These are phyloP conservation scores for Ogataea trehaloabstinens DNA, from an alignment of 805 yeast genomes.

Conservation along the genomic window DNA sequence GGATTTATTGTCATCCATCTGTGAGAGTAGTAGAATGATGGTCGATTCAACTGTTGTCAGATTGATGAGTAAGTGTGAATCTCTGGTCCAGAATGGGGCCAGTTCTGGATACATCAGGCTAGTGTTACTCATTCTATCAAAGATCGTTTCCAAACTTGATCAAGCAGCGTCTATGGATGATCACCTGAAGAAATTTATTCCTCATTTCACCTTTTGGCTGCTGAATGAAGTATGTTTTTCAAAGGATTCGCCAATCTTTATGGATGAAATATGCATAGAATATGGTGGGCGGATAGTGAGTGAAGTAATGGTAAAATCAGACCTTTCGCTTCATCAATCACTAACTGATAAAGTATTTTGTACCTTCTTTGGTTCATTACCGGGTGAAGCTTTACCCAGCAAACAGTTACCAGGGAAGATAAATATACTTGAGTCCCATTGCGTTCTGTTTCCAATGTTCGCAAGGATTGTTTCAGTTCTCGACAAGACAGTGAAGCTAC, in stretches of 20 bases:
- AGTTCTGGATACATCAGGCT: conserved; percentile 22
- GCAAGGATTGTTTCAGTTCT: conserved; percentile 51
- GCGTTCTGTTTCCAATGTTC: conserved; percentile 38
- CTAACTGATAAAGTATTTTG: conserved; percentile 38
- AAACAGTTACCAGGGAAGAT: conserved; percentile 16
- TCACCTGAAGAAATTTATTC: conserved; percentile 44
- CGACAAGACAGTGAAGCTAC: conserved; percentile 40
- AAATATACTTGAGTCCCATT: conserved; percentile 27
- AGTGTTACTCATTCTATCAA: conserved; percentile 22
- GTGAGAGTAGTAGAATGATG: conserved; percentile 40
- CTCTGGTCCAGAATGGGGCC: conserved; percentile 10
- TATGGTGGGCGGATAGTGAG: conserved; percentile 42
- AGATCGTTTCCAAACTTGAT: conserved; percentile 17
- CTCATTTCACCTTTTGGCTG: conserved; percentile 32
- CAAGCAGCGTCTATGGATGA: conserved; percentile 21
- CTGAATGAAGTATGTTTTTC: conserved; percentile 10
- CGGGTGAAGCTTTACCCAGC: conserved; percentile 14
- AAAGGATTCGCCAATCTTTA: conserved; percentile 12
- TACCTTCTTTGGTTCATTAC: conserved; percentile 33
- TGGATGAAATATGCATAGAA: conserved; percentile 33
- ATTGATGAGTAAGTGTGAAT: conserved; percentile 38
- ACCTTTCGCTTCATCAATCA: conserved; percentile 43
- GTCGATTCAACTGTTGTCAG: conserved; percentile 45
- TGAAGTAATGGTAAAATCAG: conserved; percentile 38
- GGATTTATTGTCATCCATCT: conserved; percentile 35